phyloP scores from a whole-genome alignment of 768 basidiomycete genomes.

The Cystofilobasidium ferigula region DNA sequence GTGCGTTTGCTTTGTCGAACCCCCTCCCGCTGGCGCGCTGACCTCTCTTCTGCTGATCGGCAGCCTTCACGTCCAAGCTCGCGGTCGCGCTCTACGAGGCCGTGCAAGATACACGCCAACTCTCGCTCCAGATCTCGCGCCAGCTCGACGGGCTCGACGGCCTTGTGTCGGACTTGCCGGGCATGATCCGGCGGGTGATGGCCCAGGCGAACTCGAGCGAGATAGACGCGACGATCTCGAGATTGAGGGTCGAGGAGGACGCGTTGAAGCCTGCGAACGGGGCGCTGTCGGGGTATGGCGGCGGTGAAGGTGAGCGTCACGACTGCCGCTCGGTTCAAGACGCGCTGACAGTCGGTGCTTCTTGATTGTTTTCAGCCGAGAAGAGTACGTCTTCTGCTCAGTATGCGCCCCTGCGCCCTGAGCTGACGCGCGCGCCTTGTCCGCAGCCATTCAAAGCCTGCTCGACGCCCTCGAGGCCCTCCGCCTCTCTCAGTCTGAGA shows the following conservation, averaged over 20 bases:
- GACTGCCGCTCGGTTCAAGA: neutral
- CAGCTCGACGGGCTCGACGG: slow-evolving; percentile 25
- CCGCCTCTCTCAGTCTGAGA: slow-evolving; percentile 12
- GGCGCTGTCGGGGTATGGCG: slow-evolving; percentile 12
- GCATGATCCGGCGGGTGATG: slow-evolving; percentile 23
- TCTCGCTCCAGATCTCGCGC: slow-evolving; percentile 12
- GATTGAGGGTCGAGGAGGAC: slow-evolving; percentile 21
- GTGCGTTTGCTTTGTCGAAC: neutral
- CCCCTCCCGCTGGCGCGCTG: neutral
- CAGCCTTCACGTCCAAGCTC: slow-evolving; percentile 26
- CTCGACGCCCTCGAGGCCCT: slow-evolving; percentile 23
- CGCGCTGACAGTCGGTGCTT: neutral
- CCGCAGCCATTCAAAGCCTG: slow-evolving; percentile 19
- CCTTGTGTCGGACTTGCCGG: slow-evolving; percentile 2
- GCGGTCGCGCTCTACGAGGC: slow-evolving; percentile 25
- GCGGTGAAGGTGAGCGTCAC: slow-evolving; percentile 14
- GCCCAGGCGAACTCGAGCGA: slow-evolving; percentile 3
- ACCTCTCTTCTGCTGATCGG: too few relatives aligned
- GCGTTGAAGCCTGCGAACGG: slow-evolving; percentile 19
- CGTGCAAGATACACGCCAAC: slow-evolving; percentile 14
- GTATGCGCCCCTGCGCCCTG: neutral
- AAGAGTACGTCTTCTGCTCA: slow-evolving; percentile 9
- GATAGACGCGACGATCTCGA: slow-evolving; percentile 20
- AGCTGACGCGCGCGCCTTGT: too few relatives aligned
- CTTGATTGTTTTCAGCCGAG: slow-evolving; percentile 3